Conservation (phyloP, 2,329 filamentous ascomycete genomes). For the Sclerotiophoma versabilis region DNA sequence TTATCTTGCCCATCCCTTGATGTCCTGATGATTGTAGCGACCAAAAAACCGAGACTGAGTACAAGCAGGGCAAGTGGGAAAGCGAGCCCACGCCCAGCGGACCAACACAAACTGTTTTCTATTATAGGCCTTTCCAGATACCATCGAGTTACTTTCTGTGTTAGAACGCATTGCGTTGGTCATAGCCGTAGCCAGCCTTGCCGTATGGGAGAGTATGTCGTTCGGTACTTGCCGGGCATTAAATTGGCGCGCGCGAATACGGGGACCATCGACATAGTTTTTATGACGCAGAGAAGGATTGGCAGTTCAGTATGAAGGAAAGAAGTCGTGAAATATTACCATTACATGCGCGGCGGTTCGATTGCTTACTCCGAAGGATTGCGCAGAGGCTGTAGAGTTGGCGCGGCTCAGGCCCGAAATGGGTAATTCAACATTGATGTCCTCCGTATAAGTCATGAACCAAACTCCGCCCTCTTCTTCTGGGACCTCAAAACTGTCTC, state of each 20-base stretch:
- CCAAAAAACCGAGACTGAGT: slow-evolving; percentile 31
- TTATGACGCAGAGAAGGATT: slow-evolving; percentile 8
- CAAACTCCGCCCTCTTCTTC: not conserved
- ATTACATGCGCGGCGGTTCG: not conserved
- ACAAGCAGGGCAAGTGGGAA: slow-evolving; percentile 36
- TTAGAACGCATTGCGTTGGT: slow-evolving; percentile 29
- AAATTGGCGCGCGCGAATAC: not conserved
- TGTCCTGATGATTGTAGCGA: slow-evolving; percentile 35
- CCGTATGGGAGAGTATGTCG: slow-evolving; percentile 31
- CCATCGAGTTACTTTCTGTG: not conserved
- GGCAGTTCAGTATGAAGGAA: slow-evolving; percentile 18
- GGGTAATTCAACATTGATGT: not conserved
- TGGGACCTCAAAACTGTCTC: not conserved
- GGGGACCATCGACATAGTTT: slow-evolving; percentile 1
- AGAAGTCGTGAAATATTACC: slow-evolving; percentile 15
- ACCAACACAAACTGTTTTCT: slow-evolving; percentile 23
- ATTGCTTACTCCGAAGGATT: not conserved
- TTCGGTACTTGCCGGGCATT: slow-evolving; percentile 29
- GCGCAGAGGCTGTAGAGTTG: not conserved
- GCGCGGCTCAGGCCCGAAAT: not conserved
- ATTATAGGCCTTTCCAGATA: slow-evolving; percentile 19
- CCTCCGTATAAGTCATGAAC: not conserved
- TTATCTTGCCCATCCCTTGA: slow-evolving; percentile 10
- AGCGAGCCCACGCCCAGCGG: slow-evolving; percentile 40
- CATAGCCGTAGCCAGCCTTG: slow-evolving; percentile 27